Base-by-base conservation (phyloP, 768 basidiomycete species). In the Trametes sanguinea region DNA sequence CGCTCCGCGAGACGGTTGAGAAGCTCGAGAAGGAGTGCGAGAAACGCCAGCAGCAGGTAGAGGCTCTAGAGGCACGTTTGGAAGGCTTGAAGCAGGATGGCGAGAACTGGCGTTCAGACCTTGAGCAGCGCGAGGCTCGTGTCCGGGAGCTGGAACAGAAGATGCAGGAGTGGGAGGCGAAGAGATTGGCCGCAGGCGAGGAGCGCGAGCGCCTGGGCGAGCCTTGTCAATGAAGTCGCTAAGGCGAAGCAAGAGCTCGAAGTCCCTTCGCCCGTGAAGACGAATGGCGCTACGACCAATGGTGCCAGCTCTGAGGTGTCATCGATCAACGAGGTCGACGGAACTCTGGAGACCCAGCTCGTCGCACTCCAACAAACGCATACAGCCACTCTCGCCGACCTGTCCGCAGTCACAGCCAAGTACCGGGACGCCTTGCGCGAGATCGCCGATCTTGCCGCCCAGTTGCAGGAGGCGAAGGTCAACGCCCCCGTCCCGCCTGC, bases 401-500 rank as follows among this genome's bases (percentile, higher is more conserved):
- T 95, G 40, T 86, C 92, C 6, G 80, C 85, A 1, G 83, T 97
- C 39, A 86, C 89, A 1, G 75, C 77, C 57, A 95, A 95, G 74
- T 98, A 95, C 71, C 87, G 87, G 33, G 91, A 96, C 62, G 92
- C 95, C 16, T 81, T 98, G 33, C 84, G 85, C 51, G 92, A 96
- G 74, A 96, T 99, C 61, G 90, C 90, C n/a, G 94, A 95, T 68
- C 83, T 99, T 43, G 88, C 89, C 16, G 83, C 87, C n/a, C 94
- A 97, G 73, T 87, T 96, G 35, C 86, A 95, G 69, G 95, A 96
- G 71, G 83, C 86, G 7, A 93, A 89, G 68, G 83, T 94, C 47
- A 83, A 79, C 67, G 84, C 81, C 64, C 73, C 81, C 17, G 69
- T 77, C 43, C 71, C 76, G 27, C 59, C 67, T 27, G 65, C 74